Base-by-base conservation (phyloP, 1,284 basidiomycete species). In the Malassezia sympodialis region DNA sequence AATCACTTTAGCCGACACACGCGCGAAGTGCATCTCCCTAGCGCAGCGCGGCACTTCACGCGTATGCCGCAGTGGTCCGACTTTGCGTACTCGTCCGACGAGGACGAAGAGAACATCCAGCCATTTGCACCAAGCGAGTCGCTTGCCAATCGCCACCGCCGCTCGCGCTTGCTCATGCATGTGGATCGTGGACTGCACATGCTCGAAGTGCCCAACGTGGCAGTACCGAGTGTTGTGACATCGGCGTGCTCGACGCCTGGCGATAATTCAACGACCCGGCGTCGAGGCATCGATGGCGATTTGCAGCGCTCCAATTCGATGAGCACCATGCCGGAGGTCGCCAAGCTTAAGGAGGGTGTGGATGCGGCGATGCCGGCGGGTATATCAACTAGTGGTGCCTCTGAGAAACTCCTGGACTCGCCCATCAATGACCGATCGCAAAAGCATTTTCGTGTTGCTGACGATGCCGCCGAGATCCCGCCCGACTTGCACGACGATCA, bases 1-100 rank as follows among this genome's bases (percentile, higher is more conserved):
- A 62, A 66, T 35, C 71, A 62, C 47, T 73, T 73, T 57, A 35
- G 47, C 26, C 49, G 59, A 11, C 69, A 74, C 45, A 74, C 72
- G n/a, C 61, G 62, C 21, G 65, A 73, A 39, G 65, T 74, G 32
- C 65, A 63, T 24, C 63, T 74, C 15, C 63, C 68, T 1, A 54
- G 52, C 26, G 42, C 58, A 4, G 53, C 52, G 4, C 48, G 28
- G 34, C 58, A 65, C 24, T 62, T 61, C 49, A 55, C 61, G 23
- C 53, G 72, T 24, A 70, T 74, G 69, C 72, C 72, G 10, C 57
- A 66, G 32, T 73, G 70, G 70, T 59, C 62, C 23, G 72, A 74
- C 53, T 74, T 74, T 54, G 57, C 57, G 7, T 63, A 73, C 28
- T 64, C 67, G 2, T 61, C 68, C 1, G 59, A 62, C 19, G 68